Base-by-base conservation (phyloP, 768 basidiomycete genomes). In the Amylocystis lapponica region DNA sequence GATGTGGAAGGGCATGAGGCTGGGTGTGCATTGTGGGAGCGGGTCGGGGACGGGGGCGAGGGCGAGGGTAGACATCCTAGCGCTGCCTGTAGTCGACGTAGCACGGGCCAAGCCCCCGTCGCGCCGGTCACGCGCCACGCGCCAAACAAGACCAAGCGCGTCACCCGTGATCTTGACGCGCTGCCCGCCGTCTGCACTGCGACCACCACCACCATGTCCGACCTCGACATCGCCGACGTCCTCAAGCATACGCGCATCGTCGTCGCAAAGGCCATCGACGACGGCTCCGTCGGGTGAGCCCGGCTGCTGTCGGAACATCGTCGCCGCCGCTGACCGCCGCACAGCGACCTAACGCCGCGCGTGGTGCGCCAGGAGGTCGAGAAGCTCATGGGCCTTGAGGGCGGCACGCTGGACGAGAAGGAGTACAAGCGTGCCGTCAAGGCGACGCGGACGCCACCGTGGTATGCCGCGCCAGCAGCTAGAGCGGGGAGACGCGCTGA, bases 1-100 rank as follows among this genome's bases (percentile, higher is more conserved):
- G 36, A 91, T 79, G 52, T 83, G 79, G 49, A 93, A 92, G 4
- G 89, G 89, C 85, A 93, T 88, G 23, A 93, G 71, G 56, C 81
- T 72, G 1, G 85, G 86, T 2, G 64, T 67, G 36, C 75, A 78
- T 58, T 50, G 45, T n/a, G 65, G 57, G 9, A 75, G 51, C 13
- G 55, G 26, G 19, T 12, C 25, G 16, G 46, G 41, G 3, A 33
- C 13, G 3, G 38, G 37, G 13, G 45, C 19, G n/a, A 54, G n/a
- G n/a, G n/a, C 17, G 34, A 35, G 34, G 16, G 34, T 35, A 35
- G 34, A 35, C n/a, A n/a, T n/a, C n/a, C n/a, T n/a, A n/a, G n/a
- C n/a, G n/a, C n/a, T n/a, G n/a, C n/a, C n/a, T n/a, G n/a, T n/a
- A n/a, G n/a, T n/a, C n/a, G n/a, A n/a, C n/a, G n/a, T n/a, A n/a